A percentile compares a stretch with the other conserved stretches of the same genome.
These are phyloP conservation scores for Globisporangium paroecandrum DNA, from an alignment of 352 stramenopile genomes.

Conservation along the genomic window DNA sequence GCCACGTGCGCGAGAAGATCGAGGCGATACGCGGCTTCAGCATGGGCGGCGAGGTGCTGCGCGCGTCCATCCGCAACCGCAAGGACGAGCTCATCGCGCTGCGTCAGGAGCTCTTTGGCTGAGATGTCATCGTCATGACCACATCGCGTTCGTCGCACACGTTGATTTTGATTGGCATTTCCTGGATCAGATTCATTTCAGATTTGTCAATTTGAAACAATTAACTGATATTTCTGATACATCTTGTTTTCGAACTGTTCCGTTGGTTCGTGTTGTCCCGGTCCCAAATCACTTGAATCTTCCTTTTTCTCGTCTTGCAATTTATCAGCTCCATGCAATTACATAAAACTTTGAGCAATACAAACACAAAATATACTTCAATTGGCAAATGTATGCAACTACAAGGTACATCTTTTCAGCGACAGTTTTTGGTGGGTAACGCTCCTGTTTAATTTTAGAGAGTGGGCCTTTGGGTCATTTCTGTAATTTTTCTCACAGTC, in stretches of 20 bases:
- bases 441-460: constrained; percentile 1
- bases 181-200: not conserved
- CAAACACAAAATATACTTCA: not conserved
- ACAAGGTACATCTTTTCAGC: not conserved
- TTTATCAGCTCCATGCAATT: not conserved
- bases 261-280: not conserved
- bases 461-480: not conserved
- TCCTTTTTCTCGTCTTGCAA: not conserved
- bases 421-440: constrained; percentile 1
- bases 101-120: constrained; percentile 51
- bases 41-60: constrained; percentile 51
- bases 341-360: not conserved
- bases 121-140: not conserved
- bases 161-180: too few species aligned
- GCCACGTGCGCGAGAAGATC: constrained; percentile 41
- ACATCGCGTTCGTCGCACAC: not conserved
- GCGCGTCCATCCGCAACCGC: constrained; percentile 51
- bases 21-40: constrained; percentile 52
- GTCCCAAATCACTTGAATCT: not conserved
- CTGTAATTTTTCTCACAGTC: not conserved
- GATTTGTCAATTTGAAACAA: not conserved
- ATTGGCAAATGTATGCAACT: not conserved
- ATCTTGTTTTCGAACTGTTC: not conserved
- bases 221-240: not conserved
- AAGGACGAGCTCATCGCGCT: constrained; percentile 57